These are phyloP conservation scores for Massarina eburnea DNA, from an alignment of 2,329 filamentous ascomycete genomes.

Conservation along the genomic window DNA sequence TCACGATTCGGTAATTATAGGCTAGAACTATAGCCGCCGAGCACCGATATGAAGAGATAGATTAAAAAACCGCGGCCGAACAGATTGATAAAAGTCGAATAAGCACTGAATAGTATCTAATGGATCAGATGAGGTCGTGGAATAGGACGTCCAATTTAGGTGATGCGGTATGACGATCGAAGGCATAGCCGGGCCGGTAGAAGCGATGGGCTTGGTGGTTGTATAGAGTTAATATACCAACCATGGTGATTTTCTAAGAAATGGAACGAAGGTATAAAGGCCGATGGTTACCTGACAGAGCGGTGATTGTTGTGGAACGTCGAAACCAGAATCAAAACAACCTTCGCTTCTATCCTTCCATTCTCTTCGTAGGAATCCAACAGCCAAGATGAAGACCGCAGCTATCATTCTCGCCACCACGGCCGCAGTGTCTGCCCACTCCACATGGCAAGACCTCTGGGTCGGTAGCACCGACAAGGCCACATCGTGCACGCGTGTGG, in stretches of 20 bases:
- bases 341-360: conserved; percentile 10
- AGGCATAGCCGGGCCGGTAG: conserved; percentile 8
- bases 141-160: conserved; percentile 3
- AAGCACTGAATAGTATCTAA: neutral
- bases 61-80: conserved; percentile 1
- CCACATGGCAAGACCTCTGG: conserved; percentile 44
- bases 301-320: neutral
- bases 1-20: neutral
- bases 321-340: neutral
- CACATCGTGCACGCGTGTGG: conserved; percentile 31
- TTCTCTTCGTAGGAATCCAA: neutral
- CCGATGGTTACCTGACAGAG: neutral
- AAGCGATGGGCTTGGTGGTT: neutral
- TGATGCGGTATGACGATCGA: conserved; percentile 10
- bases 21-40: neutral
- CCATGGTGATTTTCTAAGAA: neutral
- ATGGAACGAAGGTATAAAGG: neutral
- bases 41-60: neutral
- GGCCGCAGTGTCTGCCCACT: conserved; percentile 39
- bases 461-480: conserved; percentile 37
- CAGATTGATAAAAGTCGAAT: neutral
- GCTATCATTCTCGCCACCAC: conserved; percentile 35
- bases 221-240: conserved; percentile 2
- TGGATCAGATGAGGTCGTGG: neutral
- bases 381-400: conserved; percentile 34